Evolutionary conservation across 1,284 basidiomycete species (phyloP), one percentile per base, ranked within the genome.

Genomic region (Trametes polyzona): DNA sequence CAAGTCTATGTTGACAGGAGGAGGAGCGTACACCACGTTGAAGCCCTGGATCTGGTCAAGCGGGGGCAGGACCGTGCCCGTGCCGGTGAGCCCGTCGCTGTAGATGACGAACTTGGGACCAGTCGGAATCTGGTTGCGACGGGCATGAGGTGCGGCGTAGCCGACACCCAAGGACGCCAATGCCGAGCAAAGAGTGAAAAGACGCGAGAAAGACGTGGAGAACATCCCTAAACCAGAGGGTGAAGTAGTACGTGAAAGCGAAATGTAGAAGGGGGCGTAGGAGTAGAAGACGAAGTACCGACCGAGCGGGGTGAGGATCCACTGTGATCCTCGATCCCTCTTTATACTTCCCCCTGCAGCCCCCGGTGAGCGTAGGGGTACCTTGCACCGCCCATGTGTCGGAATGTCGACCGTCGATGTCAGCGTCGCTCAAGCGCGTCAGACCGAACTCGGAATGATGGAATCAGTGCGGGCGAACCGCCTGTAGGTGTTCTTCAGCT

Each of bases 11-110:
- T n/a, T n/a, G n/a, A n/a, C 3, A 24, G 39, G n/a, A n/a, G 8
- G 16, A 11, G 12, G 12, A n/a, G n/a, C 57, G 29, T 48, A 55
- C 58, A 59, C 37, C 23, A 59, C 58, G 50, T 59, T 59, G 58
- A 59, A 59, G 44, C 58, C 58, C 35, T 56, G 27, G 30, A 59
- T 53, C 50, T 59, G 58, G 23, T 55, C 53, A 21, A 56, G 50
- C 12, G 50, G 46, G 7, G 58, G 54, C 30, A 59, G 54, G 27
- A 56, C 58, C 19, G 35, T 36, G 17, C 39, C 24, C 17, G 39
- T 33, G 27, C 46, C 54, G 21, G 37, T 40, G 21, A 30, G 19
- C 16, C 36, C 26, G 19, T 52, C 50, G 33, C 30, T 52, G 39
- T 52, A 52, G 23, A 52, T 26, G n/a, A 52, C 40, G 40, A 52